Evolutionary conservation across 1,284 basidiomycete genomes (phyloP).

Genomic region (Ganoderma sinense): DNA sequence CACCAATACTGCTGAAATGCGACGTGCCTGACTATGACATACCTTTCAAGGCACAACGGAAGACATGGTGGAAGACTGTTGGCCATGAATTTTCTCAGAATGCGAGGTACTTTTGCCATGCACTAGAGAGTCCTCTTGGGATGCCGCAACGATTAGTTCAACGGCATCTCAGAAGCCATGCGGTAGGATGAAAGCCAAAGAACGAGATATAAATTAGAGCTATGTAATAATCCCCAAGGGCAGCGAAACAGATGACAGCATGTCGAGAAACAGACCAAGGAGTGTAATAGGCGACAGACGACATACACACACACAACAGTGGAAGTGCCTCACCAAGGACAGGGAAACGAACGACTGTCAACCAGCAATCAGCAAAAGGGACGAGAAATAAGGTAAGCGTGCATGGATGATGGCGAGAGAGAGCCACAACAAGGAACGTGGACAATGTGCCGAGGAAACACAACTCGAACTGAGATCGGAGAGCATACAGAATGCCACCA

Average conservation of each 20-base stretch:
- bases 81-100: too few relatives aligned
- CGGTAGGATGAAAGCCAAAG: constrained; percentile 1
- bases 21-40: not conserved
- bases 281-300: not conserved
- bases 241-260: constrained; percentile 25
- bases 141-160: not conserved
- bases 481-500: too few relatives aligned
- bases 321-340: not conserved
- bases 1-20: not conserved
- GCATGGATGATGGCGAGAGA: not conserved
- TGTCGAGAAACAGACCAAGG: constrained; percentile 2
- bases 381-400: not conserved
- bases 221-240: constrained; percentile 25
- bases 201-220: constrained; percentile 27
- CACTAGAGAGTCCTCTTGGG: not conserved
- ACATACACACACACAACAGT: constrained; percentile 1
- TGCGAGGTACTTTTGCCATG: not conserved
- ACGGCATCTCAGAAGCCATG: not conserved
- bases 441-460: not conserved
- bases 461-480: too few relatives aligned
- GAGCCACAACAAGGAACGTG: not conserved
- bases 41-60: not conserved
- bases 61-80: not conserved
- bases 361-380: not conserved
- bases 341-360: not conserved